phyloP scores from a whole-genome alignment of 441 rosid species.

The Metrosideros polymorpha region DNA sequence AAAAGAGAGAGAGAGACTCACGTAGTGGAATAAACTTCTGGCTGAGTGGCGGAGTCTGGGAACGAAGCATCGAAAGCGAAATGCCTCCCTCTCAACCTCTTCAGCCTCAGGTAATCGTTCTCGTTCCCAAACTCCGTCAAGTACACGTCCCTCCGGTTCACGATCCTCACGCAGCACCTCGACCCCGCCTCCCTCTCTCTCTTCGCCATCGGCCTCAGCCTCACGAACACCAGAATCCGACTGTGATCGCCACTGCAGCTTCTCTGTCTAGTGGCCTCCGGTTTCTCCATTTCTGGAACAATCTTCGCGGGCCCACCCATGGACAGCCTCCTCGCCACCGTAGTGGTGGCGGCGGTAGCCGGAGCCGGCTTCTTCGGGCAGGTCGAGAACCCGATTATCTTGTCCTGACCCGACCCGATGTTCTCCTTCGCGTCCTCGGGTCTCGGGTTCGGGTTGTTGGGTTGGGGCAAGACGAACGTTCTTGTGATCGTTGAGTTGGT shows the following conservation, averaged over 20 bases:
- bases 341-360: background rate
- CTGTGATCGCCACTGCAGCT: constrained; percentile 11
- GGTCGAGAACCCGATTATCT: constrained; percentile 36
- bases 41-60: constrained; percentile 67
- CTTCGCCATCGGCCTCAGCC: constrained; percentile 91
- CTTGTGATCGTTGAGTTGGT: constrained; percentile 29
- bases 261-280: constrained; percentile 25
- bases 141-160: constrained; percentile 76
- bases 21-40: constrained; percentile 82
- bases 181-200: constrained; percentile 85
- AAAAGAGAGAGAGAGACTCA: constrained; percentile 24
- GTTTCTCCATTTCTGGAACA: constrained; percentile 30
- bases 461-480: constrained; percentile 40
- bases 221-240: constrained; percentile 71
- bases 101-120: constrained; percentile 77
- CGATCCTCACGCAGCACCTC: constrained; percentile 70
- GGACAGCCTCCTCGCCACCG: constrained; percentile 64
- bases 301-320: constrained; percentile 31
- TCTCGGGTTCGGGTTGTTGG: background rate
- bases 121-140: constrained; percentile 76
- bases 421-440: constrained; percentile 59
- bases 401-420: constrained; percentile 38
- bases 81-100: constrained; percentile 83
- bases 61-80: constrained; percentile 83
- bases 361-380: constrained; percentile 33